These are phyloP conservation scores for Arthrobotrys megalospora DNA, from an alignment of 2,329 filamentous ascomycete species.

Conservation along the genomic window DNA sequence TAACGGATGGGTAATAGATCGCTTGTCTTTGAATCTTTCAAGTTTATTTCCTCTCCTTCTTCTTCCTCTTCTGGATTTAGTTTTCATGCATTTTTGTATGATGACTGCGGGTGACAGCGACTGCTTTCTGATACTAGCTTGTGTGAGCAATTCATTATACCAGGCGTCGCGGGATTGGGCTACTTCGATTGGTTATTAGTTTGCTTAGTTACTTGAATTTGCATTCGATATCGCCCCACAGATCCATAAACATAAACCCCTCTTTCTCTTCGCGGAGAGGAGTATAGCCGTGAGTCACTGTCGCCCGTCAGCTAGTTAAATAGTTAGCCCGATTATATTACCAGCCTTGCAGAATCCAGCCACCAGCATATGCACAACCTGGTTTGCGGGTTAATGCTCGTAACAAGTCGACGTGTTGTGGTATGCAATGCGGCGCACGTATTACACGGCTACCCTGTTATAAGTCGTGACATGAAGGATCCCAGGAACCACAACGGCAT, in stretches of 20 bases:
- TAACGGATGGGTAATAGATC: background rate
- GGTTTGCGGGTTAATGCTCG: no score
- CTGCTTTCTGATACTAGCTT: conserved; percentile 29
- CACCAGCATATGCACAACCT: conserved; percentile 1
- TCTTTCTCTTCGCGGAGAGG: background rate
- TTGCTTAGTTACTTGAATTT: background rate
- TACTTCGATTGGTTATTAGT: conserved; percentile 28
- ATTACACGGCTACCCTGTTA: background rate
- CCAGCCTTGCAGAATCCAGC: conserved; percentile 9
- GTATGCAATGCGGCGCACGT: conserved; percentile 1
- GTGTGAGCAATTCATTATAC: conserved; percentile 47
- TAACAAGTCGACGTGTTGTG: conserved; percentile 15
- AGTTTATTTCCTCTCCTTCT: conserved; percentile 8
- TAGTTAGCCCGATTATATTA: background rate
- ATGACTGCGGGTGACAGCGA: conserved; percentile 37
- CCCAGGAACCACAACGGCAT: background rate
- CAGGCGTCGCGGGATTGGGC: conserved; percentile 53
- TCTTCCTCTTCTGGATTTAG: conserved; percentile 5
- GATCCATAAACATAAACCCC: background rate
- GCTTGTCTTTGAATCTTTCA: conserved; percentile 12
- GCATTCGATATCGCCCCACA: background rate
- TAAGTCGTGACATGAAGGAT: conserved; percentile 1
- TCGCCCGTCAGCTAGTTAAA: background rate
- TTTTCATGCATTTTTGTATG: conserved; percentile 40
- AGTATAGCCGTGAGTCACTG: conserved; percentile 18